A percentile compares a stretch with the other conserved stretches of the same genome.
These are phyloP conservation scores for Elongisporangium undulatum DNA, from an alignment of 352 stramenopile species.

Conservation along the genomic window DNA sequence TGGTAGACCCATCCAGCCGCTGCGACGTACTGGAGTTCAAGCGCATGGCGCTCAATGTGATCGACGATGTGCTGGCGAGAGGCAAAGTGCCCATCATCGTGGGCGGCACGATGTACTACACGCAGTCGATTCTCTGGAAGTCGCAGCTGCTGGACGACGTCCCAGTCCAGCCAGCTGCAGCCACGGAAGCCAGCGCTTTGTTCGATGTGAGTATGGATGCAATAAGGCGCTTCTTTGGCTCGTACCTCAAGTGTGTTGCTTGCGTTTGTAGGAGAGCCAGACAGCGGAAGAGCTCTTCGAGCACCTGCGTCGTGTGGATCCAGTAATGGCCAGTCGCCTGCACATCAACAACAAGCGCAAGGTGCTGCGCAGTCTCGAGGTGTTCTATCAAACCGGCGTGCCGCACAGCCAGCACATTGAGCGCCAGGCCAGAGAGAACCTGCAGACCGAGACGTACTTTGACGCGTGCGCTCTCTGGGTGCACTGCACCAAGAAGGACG, in stretches of 20 bases:
- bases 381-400: conserved; percentile 78
- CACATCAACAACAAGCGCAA: conserved; percentile 87
- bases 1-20: conserved; percentile 69
- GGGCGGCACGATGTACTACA: conserved; percentile 92
- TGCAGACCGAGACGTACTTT: conserved; percentile 58
- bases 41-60: conserved; percentile 54
- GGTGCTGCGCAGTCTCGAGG: conserved; percentile 80
- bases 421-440: conserved; percentile 41
- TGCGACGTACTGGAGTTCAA: conserved; percentile 87
- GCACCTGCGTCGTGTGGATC: conserved; percentile 65
- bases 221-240: not conserved
- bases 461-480: conserved; percentile 85
- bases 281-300: conserved; percentile 58
- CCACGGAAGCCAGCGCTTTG: not conserved
- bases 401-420: conserved; percentile 68
- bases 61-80: conserved; percentile 81
- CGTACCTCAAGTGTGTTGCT: not conserved
- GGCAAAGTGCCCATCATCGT: conserved; percentile 90
- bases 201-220: not conserved
- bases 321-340: conserved; percentile 72
- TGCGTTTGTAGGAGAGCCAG: conserved; percentile 14
- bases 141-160: conserved; percentile 82
- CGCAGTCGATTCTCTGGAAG: conserved; percentile 87
- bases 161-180: conserved; percentile 11
- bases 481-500: conserved; percentile 51